Evolutionary conservation across 805 yeast species (phyloP).

Genomic region (Wickerhamomyces hampshirensis): DNA sequence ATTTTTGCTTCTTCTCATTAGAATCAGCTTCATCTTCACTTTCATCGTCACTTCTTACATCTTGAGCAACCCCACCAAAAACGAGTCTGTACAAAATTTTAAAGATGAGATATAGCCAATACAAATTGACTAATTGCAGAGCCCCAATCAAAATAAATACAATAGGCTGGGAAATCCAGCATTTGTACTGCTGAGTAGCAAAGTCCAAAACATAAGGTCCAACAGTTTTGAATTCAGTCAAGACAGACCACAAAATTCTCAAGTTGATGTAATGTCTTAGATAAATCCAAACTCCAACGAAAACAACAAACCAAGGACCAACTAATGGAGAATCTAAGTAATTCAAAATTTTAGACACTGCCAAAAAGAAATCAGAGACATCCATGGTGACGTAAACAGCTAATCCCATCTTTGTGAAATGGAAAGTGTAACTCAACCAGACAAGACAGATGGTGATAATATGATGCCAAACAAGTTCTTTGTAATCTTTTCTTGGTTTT

Average conservation of each 20-base stretch:
- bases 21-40: slow-evolving; percentile 8
- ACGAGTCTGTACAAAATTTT: slow-evolving; percentile 71
- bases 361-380: slow-evolving; percentile 83
- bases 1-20: slow-evolving; percentile 5
- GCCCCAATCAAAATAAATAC: slow-evolving; percentile 75
- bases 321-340: slow-evolving; percentile 67
- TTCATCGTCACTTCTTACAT: slow-evolving; percentile 26
- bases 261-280: slow-evolving; percentile 83
- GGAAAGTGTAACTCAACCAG: slow-evolving; percentile 85
- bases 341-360: slow-evolving; percentile 80
- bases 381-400: slow-evolving; percentile 94
- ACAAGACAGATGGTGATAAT: slow-evolving; percentile 85
- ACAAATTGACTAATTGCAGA: slow-evolving; percentile 78
- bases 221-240: slow-evolving; percentile 80
- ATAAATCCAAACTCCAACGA: slow-evolving; percentile 76
- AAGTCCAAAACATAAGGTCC: slow-evolving; percentile 81
- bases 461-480: slow-evolving; percentile 90
- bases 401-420: slow-evolving; percentile 94
- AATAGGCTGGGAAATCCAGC: slow-evolving; percentile 91
- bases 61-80: slow-evolving; percentile 70
- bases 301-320: slow-evolving; percentile 62
- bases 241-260: slow-evolving; percentile 74
- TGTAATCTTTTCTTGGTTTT: slow-evolving; percentile 90
- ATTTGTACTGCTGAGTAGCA: slow-evolving; percentile 90
- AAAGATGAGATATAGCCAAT: slow-evolving; percentile 81